phyloP scores from a whole-genome alignment of 768 basidiomycete species.

The Naganishia antarctica region DNA sequence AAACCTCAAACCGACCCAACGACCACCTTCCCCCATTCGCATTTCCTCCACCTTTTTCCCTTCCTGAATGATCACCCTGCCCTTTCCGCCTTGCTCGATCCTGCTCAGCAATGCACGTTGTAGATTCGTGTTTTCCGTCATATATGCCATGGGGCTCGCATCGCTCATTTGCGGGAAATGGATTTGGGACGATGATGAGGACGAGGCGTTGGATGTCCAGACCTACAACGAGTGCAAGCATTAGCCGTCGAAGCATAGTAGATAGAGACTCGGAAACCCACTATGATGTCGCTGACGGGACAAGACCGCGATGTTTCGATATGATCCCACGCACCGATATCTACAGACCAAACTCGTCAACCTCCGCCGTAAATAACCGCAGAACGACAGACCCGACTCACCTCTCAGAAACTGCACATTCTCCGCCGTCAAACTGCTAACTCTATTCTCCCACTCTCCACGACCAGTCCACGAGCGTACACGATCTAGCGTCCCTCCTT shows the following conservation, averaged over 20 bases:
- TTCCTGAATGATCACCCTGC: constrained; percentile 63
- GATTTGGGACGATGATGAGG: constrained; percentile 37
- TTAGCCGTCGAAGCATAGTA: neutral
- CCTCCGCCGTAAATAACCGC: too few species aligned
- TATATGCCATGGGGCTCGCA: constrained; percentile 61
- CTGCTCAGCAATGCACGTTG: constrained; percentile 74
- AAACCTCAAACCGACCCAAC: constrained; percentile 76
- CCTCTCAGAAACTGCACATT: constrained; percentile 47
- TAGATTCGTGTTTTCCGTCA: constrained; percentile 89
- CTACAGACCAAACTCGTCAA: constrained; percentile 51
- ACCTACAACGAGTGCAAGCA: constrained; percentile 55
- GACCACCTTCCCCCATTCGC: constrained; percentile 55
- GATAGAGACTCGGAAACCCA: constrained; percentile 42
- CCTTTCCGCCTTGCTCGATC: constrained; percentile 53
- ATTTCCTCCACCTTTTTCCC: constrained; percentile 72
- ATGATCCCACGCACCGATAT: constrained; percentile 75
- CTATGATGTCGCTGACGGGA: constrained; percentile 81
- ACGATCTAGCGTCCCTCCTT: constrained; percentile 70
- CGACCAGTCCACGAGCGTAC: constrained; percentile 61
- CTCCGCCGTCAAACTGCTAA: constrained; percentile 49
- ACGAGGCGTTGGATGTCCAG: constrained; percentile 57
- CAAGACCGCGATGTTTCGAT: constrained; percentile 65
- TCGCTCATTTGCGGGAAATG: constrained; percentile 45
- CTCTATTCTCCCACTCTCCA: constrained; percentile 48
- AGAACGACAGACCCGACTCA: constrained; percentile 31